Base-by-base conservation (phyloP, 1,284 basidiomycete species). In the Ganoderma sinense region DNA sequence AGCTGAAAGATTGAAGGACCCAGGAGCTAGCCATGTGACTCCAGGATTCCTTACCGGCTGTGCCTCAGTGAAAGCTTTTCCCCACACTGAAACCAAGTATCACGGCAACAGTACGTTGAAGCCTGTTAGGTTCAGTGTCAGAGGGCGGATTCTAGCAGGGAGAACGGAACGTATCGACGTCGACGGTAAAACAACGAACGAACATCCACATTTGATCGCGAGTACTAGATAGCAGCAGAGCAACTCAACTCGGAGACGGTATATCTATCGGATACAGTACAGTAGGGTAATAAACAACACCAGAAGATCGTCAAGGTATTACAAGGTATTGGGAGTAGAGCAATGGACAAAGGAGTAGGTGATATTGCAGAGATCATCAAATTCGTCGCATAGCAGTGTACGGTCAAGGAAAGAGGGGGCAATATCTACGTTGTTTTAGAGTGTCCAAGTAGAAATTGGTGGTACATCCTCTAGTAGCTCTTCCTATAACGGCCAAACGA, bases 401-500 rank as follows among this genome's bases (percentile, higher is more conserved):
- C 29, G 14, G 53, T 29, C 31, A 56, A 56, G 16, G 11, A 31
- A 33, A 56, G 31, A 8, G 6, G 6, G 10, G 5, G 29, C 16
- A 13, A 2, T 31, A 33, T 56, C 29, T 56, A 23, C 16, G 31
- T 10, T 1, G 53, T 56, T 51, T 31, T 6, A 14, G 4, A 18
- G 31, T 4, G 53, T 56, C 23, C 16, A 16, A 26, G 18, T 18
- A 6, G 18, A 14, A 1, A 16, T 18, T 20, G 13, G 20, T 14
- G 23, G 23, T 26, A 26, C 23, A 11, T 13, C 23, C 23, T 40
- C 31, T 61, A 61, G 14, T 61, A 61, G 61, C 74, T 74, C 45
- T 76, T 74, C n/a, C 86, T 84, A 79, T 91, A 94, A 71, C 87
- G 83, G 5, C 92, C 92, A 75, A 91, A 94, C 64, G 89, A 83